Conservation (phyloP, 1,284 basidiomycete genomes). For the Tylopilus sp. region DNA sequence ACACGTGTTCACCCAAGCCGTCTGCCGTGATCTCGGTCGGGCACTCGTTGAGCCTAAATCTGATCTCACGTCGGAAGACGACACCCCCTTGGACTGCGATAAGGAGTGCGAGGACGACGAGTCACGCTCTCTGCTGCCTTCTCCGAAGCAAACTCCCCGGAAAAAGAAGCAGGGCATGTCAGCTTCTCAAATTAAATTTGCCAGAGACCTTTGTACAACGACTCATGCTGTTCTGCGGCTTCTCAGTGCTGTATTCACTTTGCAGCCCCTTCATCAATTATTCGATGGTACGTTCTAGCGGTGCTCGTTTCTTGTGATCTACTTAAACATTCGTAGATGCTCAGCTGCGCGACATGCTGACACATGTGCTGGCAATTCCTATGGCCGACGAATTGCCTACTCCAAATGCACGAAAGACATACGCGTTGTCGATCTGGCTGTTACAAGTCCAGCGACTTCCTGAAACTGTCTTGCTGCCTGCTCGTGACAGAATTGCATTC, state of each 20-base stretch:
- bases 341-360: constrained; percentile 57
- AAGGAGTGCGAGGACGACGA: constrained; percentile 30
- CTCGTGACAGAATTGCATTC: constrained; percentile 60
- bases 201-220: constrained; percentile 68
- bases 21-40: constrained; percentile 60
- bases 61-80: constrained; percentile 30
- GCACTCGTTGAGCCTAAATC: constrained; percentile 56
- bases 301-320: neutral
- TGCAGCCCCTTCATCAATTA: constrained; percentile 53
- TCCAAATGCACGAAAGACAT: constrained; percentile 78
- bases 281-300: constrained; percentile 53
- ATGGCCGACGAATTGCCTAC: constrained; percentile 64
- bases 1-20: constrained; percentile 46
- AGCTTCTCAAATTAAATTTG: constrained; percentile 70
- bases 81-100: constrained; percentile 15
- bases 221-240: constrained; percentile 65
- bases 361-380: constrained; percentile 64
- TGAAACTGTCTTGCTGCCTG: constrained; percentile 50
- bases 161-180: constrained; percentile 68
- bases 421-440: constrained; percentile 67
- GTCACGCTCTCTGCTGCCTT: constrained; percentile 42
- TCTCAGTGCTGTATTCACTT: constrained; percentile 54
- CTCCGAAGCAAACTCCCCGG: constrained; percentile 50
- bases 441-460: constrained; percentile 68
- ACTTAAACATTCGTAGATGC: constrained; percentile 41